Evolutionary conservation across 129 eudicot genomes (phyloP).

Genomic region (Heracleum sosnowskyi): DNA sequence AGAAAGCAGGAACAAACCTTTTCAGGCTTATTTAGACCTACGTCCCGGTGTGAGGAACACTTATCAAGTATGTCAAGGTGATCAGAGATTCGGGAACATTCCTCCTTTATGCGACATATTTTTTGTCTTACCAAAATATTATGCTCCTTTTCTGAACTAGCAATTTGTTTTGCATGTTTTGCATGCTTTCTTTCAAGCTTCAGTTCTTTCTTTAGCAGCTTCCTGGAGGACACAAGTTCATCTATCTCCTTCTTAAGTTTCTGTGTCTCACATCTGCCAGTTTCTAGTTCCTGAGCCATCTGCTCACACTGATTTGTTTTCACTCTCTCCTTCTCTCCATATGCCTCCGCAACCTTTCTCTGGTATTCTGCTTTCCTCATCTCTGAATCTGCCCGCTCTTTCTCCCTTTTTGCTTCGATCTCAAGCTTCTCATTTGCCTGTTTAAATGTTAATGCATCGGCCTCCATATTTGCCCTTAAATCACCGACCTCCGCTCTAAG

Average conservation of each 20-base stretch:
- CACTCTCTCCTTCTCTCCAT: neutral
- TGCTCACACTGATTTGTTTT: neutral
- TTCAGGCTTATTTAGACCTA: constrained; percentile 34
- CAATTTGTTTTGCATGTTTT: constrained; percentile 67
- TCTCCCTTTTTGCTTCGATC: constrained; percentile 32
- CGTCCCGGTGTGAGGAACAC: constrained; percentile 29
- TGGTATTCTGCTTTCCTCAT: neutral
- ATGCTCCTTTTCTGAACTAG: constrained; percentile 46
- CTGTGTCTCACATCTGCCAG: neutral
- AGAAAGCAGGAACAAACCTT: constrained; percentile 46
- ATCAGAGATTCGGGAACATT: constrained; percentile 33
- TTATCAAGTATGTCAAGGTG: constrained; percentile 45
- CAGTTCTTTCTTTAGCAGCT: constrained; percentile 52
- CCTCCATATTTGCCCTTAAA: constrained; percentile 29
- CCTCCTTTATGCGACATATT: constrained; percentile 45
- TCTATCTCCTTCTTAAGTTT: neutral
- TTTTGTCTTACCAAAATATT: constrained; percentile 42
- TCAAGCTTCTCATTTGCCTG: constrained; percentile 51
- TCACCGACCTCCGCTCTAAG: constrained; percentile 40
- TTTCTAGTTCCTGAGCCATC: neutral
- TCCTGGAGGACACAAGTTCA: constrained; percentile 4
- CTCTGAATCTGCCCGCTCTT: constrained; percentile 19
- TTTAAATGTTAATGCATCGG: constrained; percentile 33
- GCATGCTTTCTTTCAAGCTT: constrained; percentile 64
- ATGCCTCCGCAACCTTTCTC: neutral